A percentile compares a stretch with the other conserved stretches of the same genome.
phyloP scores from a whole-genome alignment of 192 early-diverging fungal species.

The Coemansia sp. region DNA sequence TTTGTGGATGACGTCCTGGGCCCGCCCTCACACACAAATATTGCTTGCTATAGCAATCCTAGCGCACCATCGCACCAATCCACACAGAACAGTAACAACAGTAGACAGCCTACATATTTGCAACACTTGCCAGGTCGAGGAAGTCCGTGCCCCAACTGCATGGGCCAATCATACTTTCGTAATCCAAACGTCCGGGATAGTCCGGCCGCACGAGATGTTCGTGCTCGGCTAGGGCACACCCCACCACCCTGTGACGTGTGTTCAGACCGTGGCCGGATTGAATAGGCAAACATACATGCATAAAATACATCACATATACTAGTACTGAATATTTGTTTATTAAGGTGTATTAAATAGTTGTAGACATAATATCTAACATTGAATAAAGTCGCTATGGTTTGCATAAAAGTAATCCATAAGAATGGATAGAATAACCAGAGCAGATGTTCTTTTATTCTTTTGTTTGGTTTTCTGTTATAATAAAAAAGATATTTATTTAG shows the following conservation, averaged over 20 bases:
- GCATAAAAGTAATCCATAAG: too few relatives aligned
- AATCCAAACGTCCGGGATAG: slow-evolving; percentile 8
- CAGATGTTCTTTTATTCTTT: too few relatives aligned
- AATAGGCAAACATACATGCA: background rate
- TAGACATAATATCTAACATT: too few relatives aligned
- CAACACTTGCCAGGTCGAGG: slow-evolving; percentile 31
- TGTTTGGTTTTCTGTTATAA: too few relatives aligned
- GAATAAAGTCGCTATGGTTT: too few relatives aligned
- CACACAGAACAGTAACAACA: background rate
- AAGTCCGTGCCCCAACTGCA: slow-evolving; percentile 31
- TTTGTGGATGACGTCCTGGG: slow-evolving; percentile 30
- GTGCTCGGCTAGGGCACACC: slow-evolving; percentile 13
- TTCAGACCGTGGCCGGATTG: slow-evolving; percentile 25
- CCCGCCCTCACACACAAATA: slow-evolving; percentile 4
- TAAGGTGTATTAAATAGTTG: too few relatives aligned
- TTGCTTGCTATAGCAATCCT: background rate
- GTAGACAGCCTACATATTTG: slow-evolving; percentile 3
- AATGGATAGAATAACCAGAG: too few relatives aligned
- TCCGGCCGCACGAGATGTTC: slow-evolving; percentile 16
- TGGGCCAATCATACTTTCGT: slow-evolving; percentile 41
- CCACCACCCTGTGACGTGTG: slow-evolving; percentile 38
- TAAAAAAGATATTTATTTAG: too few relatives aligned
- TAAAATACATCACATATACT: background rate
- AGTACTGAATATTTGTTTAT: too few relatives aligned
- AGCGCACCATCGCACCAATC: background rate